Evolutionary conservation across 768 basidiomycete genomes (phyloP), one percentile per base, ranked within the genome.

Genomic region (Lactarius pseudohatsudake): DNA sequence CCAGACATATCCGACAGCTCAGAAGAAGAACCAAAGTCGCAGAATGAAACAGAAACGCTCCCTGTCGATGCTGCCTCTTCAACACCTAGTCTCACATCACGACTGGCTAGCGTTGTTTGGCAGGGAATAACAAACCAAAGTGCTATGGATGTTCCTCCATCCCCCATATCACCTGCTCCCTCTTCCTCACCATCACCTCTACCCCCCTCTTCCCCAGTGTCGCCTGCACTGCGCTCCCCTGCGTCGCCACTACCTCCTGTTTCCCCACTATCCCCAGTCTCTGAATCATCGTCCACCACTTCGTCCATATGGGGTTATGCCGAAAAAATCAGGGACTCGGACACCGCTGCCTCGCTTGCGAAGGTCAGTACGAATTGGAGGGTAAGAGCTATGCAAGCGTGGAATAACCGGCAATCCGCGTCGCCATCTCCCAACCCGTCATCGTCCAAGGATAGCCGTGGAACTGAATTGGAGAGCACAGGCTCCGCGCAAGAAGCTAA

Each of bases 291-390:
- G 2, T 45, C 61, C 5, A 9, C 68, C 3, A 47, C 59, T 30
- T 53, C 62, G 4, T 66, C 73, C 75, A 34, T 91, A 5, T 90
- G 89, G 90, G 74, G 76, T 41, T 92, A 92, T 72, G 88, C 91
- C 0, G 89, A 85, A 70, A 90, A 86, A 72, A 72, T 92, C 16
- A 87, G 84, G 72, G 86, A 90, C 61, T 90, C 90, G 2, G 89
- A 92, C 72, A 78, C 90, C 1, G 80, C 86, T 43, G 91, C 91
- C 15, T 80, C 84, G 1, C 76, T 92, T 18, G 80, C 91, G 2
- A 93, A 91, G 76, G 86, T 83, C 62, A 86, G 90, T 75, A 88
- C 83, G 30, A 92, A 92, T 68, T 90, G 87, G 87, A 83, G 85
- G 22, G 89, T 89, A 22, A 87, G 81, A 69, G 86, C 87, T 18